Evolutionary conservation across 805 yeast genomes (phyloP).

Genomic region (Starmerella cellae): DNA sequence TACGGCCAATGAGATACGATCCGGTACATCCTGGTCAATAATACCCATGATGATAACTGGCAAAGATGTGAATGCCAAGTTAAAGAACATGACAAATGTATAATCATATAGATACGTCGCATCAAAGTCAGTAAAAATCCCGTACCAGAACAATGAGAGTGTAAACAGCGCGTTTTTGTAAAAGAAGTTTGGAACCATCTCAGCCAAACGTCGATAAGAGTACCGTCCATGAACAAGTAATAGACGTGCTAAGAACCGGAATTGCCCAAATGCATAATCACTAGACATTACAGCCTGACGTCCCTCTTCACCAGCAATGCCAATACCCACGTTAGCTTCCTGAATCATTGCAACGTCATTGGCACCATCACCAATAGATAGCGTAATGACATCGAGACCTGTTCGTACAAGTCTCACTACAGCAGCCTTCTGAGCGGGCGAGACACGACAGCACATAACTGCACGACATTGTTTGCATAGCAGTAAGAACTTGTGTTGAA

Average conservation of each 20-base stretch:
- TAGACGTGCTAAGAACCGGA: constrained; percentile 51
- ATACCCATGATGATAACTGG: constrained; percentile 66
- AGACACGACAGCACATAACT: constrained; percentile 72
- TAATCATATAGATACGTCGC: constrained; percentile 67
- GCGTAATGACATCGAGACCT: constrained; percentile 57
- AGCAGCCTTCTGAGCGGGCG: constrained; percentile 72
- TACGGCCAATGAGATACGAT: constrained; percentile 48
- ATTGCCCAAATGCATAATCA: constrained; percentile 73
- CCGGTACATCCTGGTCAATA: constrained; percentile 66
- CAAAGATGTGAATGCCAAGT: constrained; percentile 69
- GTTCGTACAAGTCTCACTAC: constrained; percentile 59
- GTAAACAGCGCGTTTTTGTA: constrained; percentile 68
- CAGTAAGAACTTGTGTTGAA: constrained; percentile 46
- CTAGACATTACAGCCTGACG: constrained; percentile 79
- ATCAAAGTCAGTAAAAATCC: constrained; percentile 55
- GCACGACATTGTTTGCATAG: constrained; percentile 66
- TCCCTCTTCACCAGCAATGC: constrained; percentile 82
- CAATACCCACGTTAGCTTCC: constrained; percentile 72
- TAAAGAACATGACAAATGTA: constrained; percentile 66
- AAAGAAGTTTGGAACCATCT: constrained; percentile 71
- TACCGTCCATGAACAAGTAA: constrained; percentile 70
- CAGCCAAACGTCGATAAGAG: constrained; percentile 63
- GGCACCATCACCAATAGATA: constrained; percentile 79
- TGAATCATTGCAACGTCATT: constrained; percentile 85
- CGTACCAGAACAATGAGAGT: constrained; percentile 65